phyloP scores from a whole-genome alignment of 768 basidiomycete species.

The Termitomyces eurrhizus region DNA sequence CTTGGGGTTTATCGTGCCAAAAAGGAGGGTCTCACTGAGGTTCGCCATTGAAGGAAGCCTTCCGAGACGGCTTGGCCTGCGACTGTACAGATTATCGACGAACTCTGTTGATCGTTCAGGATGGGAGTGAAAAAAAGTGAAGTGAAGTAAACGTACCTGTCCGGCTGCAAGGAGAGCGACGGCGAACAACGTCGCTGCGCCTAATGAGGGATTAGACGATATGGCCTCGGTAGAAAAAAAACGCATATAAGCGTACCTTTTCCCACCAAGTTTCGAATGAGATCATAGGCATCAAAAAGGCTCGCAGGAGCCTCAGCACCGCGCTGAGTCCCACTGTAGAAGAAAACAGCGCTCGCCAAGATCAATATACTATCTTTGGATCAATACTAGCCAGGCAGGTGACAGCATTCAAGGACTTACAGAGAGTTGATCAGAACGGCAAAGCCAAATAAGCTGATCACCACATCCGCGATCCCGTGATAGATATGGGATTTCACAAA shows the following conservation, averaged over 20 bases:
- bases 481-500: conserved; percentile 63
- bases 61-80: conserved; percentile 90
- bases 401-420: conserved; percentile 29
- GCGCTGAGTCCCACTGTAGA: conserved; percentile 32
- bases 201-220: conserved; percentile 29
- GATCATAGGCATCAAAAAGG: conserved; percentile 78
- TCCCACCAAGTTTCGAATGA: conserved; percentile 68
- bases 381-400: conserved; percentile 3
- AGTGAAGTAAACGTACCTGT: conserved; percentile 40
- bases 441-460: conserved; percentile 69
- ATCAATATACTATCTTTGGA: conserved; percentile 62
- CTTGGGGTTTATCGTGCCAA: background rate
- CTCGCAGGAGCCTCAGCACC: conserved; percentile 48
- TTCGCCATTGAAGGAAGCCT: conserved; percentile 84
- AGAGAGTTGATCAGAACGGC: conserved; percentile 87
- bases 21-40: conserved; percentile 49
- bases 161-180: conserved; percentile 81
- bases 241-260: conserved; percentile 39
- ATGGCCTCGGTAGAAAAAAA: background rate
- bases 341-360: conserved; percentile 80
- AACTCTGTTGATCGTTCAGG: conserved; percentile 41
- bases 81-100: conserved; percentile 85
- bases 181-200: conserved; percentile 84
- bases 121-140: background rate
- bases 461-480: conserved; percentile 65